Evolutionary conservation across 805 yeast species (phyloP).

Genomic region (Ogataea saltuana): DNA sequence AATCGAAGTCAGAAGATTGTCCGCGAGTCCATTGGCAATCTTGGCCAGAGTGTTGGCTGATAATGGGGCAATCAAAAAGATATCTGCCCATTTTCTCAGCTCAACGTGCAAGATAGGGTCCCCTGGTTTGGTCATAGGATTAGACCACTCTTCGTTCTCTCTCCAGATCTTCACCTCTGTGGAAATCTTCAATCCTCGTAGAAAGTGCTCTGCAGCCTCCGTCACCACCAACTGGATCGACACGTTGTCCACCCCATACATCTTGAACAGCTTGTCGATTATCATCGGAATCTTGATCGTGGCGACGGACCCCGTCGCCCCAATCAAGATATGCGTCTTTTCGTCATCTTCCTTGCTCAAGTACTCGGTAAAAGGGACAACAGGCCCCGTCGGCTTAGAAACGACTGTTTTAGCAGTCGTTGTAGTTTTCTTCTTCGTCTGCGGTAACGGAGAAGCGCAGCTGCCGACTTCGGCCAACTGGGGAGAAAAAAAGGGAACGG

Average conservation of each 20-base stretch:
- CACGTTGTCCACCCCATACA: slow-evolving; percentile 70
- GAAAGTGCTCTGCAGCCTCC: slow-evolving; percentile 79
- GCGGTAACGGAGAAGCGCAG: slow-evolving; percentile 9
- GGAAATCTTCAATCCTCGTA: slow-evolving; percentile 53
- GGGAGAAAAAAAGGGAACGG: no score
- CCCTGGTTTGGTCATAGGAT: slow-evolving; percentile 62
- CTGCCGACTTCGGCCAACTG: not conserved
- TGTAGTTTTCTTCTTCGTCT: slow-evolving; percentile 32
- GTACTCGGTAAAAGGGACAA: slow-evolving; percentile 74
- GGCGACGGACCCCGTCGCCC: slow-evolving; percentile 96
- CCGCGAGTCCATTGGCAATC: slow-evolving; percentile 88
- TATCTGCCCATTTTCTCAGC: slow-evolving; percentile 94
- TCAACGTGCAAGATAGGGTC: slow-evolving; percentile 97
- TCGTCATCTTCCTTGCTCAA: slow-evolving; percentile 75
- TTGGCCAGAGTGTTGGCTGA: slow-evolving; percentile 92
- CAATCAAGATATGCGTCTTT: slow-evolving; percentile 83
- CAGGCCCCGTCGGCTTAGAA: slow-evolving; percentile 59
- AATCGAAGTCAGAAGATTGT: slow-evolving; percentile 85
- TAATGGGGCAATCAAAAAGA: slow-evolving; percentile 88
- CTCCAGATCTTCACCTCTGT: slow-evolving; percentile 85
- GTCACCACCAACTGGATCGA: slow-evolving; percentile 86
- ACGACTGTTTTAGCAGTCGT: slow-evolving; percentile 51
- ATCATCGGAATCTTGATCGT: slow-evolving; percentile 90
- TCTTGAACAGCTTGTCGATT: slow-evolving; percentile 79
- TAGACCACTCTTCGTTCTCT: slow-evolving; percentile 89